phyloP scores from a whole-genome alignment of 2,329 filamentous ascomycete genomes.

The Cercospora nicotianae region DNA sequence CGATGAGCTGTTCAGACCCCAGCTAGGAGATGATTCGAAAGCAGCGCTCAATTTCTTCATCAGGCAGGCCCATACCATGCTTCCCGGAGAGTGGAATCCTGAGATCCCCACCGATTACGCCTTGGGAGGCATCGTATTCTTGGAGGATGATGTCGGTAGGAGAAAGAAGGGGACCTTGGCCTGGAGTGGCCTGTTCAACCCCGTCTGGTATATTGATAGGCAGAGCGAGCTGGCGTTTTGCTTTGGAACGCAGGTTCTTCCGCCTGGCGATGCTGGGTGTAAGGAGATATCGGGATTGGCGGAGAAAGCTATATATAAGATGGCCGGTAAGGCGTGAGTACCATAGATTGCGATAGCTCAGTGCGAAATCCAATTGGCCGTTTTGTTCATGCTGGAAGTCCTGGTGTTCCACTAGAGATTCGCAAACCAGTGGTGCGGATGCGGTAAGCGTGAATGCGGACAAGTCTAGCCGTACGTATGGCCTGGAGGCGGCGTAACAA shows the following conservation, averaged over 20 bases:
- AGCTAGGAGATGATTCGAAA: conserved; percentile 40
- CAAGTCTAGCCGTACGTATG: not conserved
- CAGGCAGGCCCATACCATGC: conserved; percentile 33
- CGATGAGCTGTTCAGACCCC: conserved; percentile 51
- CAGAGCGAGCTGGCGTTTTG: conserved; percentile 45
- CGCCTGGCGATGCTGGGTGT: conserved; percentile 43
- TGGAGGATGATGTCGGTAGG: conserved; percentile 41
- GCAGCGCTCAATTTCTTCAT: conserved; percentile 35
- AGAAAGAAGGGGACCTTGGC: conserved; percentile 44
- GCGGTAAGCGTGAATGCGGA: not conserved
- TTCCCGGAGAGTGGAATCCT: conserved; percentile 39
- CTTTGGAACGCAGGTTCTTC: conserved; percentile 47
- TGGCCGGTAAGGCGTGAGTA: conserved; percentile 36
- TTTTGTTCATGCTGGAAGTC: not conserved
- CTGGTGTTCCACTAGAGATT: not conserved
- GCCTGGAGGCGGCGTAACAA: not conserved
- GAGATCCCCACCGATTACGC: conserved; percentile 41
- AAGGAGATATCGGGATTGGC: conserved; percentile 41
- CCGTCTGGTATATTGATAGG: conserved; percentile 48
- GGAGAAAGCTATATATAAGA: conserved; percentile 45
- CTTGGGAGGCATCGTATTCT: conserved; percentile 47
- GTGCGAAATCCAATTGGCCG: not conserved
- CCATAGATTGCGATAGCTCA: not conserved
- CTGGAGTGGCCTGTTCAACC: conserved; percentile 52
- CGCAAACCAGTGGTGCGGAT: not conserved